A percentile compares a stretch with the other conserved stretches of the same genome.
Conservation (phyloP, 108 stramenopile genomes). For the Seminavis robusta region DNA sequence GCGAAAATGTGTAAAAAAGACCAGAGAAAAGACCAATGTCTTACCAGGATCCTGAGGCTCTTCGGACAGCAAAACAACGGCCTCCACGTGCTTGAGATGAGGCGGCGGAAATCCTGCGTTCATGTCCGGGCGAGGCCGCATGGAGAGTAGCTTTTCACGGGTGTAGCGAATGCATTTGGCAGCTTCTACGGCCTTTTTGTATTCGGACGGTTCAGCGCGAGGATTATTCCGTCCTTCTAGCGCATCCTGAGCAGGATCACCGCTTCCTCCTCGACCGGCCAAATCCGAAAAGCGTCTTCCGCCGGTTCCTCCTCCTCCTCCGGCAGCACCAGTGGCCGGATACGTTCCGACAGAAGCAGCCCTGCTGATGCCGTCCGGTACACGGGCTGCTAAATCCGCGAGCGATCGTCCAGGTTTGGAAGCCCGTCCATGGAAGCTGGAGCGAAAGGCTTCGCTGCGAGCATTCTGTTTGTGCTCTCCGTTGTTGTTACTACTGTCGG, state of each 20-base stretch:
- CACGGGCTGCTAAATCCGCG: conserved; percentile 52
- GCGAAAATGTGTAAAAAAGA: conserved; percentile 1
- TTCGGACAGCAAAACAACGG: conserved; percentile 45
- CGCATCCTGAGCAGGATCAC: background rate
- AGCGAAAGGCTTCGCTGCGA: conserved; percentile 37
- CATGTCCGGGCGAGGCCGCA: conserved; percentile 43
- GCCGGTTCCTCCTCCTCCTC: conserved; percentile 5
- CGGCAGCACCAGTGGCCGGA: background rate
- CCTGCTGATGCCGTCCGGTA: conserved; percentile 15
- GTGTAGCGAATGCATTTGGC: conserved; percentile 68
- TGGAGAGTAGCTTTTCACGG: conserved; percentile 67
- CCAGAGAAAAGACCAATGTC: conserved; percentile 13
- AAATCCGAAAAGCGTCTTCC: conserved; percentile 25
- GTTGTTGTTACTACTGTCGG: background rate
- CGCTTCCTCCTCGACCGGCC: conserved; percentile 3
- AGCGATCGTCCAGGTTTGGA: conserved; percentile 45
- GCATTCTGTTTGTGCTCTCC: conserved; percentile 1
- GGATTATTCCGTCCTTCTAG: background rate
- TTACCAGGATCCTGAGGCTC: conserved; percentile 72
- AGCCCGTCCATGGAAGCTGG: conserved; percentile 17
- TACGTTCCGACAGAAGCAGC: background rate
- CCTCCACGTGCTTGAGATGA: conserved; percentile 43
- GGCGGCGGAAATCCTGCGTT: conserved; percentile 29
- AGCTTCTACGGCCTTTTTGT: conserved; percentile 4
- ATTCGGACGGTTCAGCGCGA: background rate